Percentiles rank a stretch among this genome's conserved stretches.
These are phyloP conservation scores for Salmacisia buchloeana DNA, from an alignment of 1,284 basidiomycete genomes.

Conservation along the genomic window DNA sequence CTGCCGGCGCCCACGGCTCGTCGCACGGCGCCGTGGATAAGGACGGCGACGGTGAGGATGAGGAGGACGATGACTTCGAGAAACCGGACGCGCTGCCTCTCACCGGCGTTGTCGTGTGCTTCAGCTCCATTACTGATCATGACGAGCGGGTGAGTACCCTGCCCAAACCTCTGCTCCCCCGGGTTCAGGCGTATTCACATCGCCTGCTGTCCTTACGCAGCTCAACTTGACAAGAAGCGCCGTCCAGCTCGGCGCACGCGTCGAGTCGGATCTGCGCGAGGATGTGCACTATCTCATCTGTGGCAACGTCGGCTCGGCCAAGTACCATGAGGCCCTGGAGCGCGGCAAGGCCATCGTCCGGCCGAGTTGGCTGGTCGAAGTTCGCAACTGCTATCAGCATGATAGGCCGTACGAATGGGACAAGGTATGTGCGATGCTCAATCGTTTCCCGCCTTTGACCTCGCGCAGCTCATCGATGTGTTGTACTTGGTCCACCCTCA, in stretches of 20 bases:
- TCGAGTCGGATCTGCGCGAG: slow-evolving; percentile 66
- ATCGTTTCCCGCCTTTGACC: not conserved
- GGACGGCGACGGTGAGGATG: slow-evolving; percentile 36
- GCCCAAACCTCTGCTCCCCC: not conserved
- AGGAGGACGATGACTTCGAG: slow-evolving; percentile 12
- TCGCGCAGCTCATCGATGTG: too few species aligned
- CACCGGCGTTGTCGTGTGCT: slow-evolving; percentile 9
- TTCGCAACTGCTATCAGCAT: slow-evolving; percentile 58
- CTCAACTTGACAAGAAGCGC: slow-evolving; percentile 66
- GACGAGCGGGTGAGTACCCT: not conserved
- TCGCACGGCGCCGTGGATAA: slow-evolving; percentile 12
- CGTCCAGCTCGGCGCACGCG: slow-evolving; percentile 66
- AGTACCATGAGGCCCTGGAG: slow-evolving; percentile 73
- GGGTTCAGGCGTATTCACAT: slow-evolving; percentile 45
- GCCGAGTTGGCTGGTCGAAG: slow-evolving; percentile 66
- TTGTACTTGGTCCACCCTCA: not conserved
- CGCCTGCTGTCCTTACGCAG: slow-evolving; percentile 55
- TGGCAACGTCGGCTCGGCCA: slow-evolving; percentile 64
- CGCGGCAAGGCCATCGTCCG: slow-evolving; percentile 67
- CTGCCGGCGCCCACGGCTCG: slow-evolving; percentile 9
- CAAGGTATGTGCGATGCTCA: not conserved
- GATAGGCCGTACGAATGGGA: slow-evolving; percentile 1
- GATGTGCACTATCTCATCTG: slow-evolving; percentile 74
- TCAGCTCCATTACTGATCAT: slow-evolving; percentile 11
- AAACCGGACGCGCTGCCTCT: slow-evolving; percentile 7